Evolutionary conservation across 176 grass and related monocot genomes (phyloP).

Genomic region (Zoysia japonica): DNA sequence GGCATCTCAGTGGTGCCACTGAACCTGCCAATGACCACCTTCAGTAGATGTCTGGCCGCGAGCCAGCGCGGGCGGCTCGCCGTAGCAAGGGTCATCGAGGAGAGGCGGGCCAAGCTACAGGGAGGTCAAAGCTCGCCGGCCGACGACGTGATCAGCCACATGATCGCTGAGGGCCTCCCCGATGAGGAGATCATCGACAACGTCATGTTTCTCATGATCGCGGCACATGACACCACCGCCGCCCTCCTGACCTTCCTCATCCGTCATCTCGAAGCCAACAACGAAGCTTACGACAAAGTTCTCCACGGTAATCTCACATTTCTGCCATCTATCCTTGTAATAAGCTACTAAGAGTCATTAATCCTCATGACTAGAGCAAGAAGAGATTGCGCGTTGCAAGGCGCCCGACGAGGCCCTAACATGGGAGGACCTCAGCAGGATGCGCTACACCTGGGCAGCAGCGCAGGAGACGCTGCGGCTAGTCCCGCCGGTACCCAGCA

Average conservation of each 20-base stretch:
- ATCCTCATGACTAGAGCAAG: not conserved
- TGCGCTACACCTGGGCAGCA: not conserved
- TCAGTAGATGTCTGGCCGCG: conserved; percentile 36
- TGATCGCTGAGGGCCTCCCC: not conserved
- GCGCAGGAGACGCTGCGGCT: not conserved
- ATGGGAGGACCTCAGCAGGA: not conserved
- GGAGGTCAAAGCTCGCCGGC: not conserved
- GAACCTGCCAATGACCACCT: conserved; percentile 43
- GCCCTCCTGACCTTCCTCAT: conserved; percentile 49
- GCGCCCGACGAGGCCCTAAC: not conserved
- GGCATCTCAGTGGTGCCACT: conserved; percentile 37
- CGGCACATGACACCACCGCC: conserved; percentile 44
- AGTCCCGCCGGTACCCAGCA: not conserved
- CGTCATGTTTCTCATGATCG: conserved; percentile 33
- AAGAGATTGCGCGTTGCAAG: not conserved
- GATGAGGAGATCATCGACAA: conserved; percentile 52
- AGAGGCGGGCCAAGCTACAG: conserved; percentile 18
- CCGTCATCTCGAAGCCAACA: conserved; percentile 32
- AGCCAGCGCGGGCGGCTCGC: conserved; percentile 31
- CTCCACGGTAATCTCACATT: not conserved
- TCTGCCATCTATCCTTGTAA: too few species aligned
- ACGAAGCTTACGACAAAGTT: not conserved
- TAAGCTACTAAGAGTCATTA: too few species aligned
- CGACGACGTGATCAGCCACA: not conserved
- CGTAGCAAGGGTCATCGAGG: not conserved